Conservation (phyloP, 2,329 filamentous ascomycete genomes). For the Aspergillus phoenicis region DNA sequence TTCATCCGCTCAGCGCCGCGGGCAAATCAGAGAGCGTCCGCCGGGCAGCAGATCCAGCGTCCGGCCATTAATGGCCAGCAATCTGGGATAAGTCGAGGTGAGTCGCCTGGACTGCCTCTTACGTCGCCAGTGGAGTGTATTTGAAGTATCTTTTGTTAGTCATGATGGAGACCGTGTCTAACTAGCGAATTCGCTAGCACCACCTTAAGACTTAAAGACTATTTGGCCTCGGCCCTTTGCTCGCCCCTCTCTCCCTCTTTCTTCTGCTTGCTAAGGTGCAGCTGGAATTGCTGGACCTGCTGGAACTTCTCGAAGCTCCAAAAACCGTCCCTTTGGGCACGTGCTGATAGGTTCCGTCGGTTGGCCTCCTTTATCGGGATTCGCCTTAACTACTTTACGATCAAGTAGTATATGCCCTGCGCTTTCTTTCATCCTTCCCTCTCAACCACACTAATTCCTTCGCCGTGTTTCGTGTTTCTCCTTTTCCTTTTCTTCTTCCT, state of each 20-base stretch:
- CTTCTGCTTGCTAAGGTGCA: background rate
- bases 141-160: no score
- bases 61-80: conserved; percentile 11
- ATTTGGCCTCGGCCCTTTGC: no score
- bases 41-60: conserved; percentile 19
- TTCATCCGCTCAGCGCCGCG: conserved; percentile 8
- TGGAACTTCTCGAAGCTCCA: conserved; percentile 10
- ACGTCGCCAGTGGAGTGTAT: conserved; percentile 1
- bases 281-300: background rate
- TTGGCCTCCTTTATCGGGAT: conserved; percentile 5
- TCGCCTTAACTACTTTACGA: background rate
- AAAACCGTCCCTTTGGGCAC: conserved; percentile 2
- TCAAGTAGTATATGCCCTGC: background rate
- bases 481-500: background rate
- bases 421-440: background rate
- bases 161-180: background rate
- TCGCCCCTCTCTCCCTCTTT: background rate
- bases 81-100: no score
- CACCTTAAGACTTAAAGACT: no score
- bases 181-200: no score
- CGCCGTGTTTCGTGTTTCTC: background rate
- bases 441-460: background rate
- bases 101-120: background rate
- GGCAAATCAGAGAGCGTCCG: conserved; percentile 26
- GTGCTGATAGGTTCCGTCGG: conserved; percentile 7